Percentiles rank a stretch among this genome's conserved stretches.
Evolutionary conservation across 2,329 filamentous ascomycete genomes (phyloP).

Genomic region (Aspergillus hiratsukae): DNA sequence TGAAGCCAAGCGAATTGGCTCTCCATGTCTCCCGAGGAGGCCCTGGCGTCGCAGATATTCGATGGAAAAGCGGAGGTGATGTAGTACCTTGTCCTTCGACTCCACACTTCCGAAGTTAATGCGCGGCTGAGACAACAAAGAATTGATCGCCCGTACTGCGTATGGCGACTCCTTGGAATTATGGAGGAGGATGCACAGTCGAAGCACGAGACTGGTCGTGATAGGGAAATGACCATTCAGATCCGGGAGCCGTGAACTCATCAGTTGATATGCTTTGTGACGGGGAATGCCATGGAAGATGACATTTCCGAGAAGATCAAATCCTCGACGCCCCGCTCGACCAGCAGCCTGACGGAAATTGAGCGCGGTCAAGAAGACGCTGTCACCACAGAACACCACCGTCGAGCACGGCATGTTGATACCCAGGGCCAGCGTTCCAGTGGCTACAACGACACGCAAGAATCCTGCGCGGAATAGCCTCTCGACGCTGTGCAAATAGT

Average conservation of each 20-base stretch:
- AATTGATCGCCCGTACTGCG: conserved; percentile 58
- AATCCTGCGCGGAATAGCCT: conserved; percentile 55
- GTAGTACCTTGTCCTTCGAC: conserved; percentile 64
- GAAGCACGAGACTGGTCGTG: conserved; percentile 66
- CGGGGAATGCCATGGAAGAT: conserved; percentile 65
- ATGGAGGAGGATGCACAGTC: conserved; percentile 63
- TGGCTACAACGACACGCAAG: conserved; percentile 67
- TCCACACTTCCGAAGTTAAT: conserved; percentile 67
- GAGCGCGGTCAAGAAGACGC: conserved; percentile 66
- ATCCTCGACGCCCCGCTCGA: conserved; percentile 73
- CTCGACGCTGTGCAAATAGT: conserved; percentile 45
- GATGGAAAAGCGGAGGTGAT: conserved; percentile 75
- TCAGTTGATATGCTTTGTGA: conserved; percentile 61
- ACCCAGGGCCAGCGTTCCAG: conserved; percentile 70
- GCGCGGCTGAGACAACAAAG: conserved; percentile 64
- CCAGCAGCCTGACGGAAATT: conserved; percentile 74
- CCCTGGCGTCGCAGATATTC: conserved; percentile 69
- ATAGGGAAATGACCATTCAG: conserved; percentile 74
- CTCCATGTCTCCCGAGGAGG: conserved; percentile 58
- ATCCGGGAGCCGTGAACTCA: conserved; percentile 69
- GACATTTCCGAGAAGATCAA: conserved; percentile 75
- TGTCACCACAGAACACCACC: conserved; percentile 71
- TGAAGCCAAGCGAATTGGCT: conserved; percentile 67
- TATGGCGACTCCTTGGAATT: conserved; percentile 61
- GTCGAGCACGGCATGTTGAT: conserved; percentile 85